These are phyloP conservation scores for Trichophyton equinum DNA, from an alignment of 2,329 filamentous ascomycete species.

Conservation along the genomic window DNA sequence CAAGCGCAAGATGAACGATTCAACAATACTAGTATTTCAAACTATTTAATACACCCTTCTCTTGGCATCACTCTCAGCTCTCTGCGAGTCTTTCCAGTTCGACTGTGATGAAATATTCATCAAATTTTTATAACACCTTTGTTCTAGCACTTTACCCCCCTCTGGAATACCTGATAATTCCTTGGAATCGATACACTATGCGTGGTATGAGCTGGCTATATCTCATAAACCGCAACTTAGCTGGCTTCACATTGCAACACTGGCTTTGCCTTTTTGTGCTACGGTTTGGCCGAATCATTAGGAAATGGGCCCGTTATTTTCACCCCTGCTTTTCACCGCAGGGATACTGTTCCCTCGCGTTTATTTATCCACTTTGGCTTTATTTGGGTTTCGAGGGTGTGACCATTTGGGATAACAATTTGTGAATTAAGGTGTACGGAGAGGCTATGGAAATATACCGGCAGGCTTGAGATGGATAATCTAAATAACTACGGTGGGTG, in stretches of 20 bases:
- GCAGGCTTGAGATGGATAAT: background rate
- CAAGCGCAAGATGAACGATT: background rate
- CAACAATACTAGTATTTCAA: background rate
- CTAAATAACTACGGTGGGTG: background rate
- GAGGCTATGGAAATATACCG: background rate
- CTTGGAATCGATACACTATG: no score
- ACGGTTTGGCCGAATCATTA: no score
- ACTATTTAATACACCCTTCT: background rate
- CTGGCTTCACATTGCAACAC: background rate
- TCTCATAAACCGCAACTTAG: background rate
- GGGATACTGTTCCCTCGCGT: no score
- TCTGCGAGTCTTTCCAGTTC: background rate
- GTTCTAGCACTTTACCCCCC: no score
- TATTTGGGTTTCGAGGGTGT: background rate
- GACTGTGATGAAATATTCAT: background rate
- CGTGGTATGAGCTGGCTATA: background rate
- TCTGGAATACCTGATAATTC: no score
- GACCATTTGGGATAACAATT: background rate
- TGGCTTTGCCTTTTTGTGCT: background rate
- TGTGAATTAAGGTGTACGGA: background rate
- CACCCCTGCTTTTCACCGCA: no score
- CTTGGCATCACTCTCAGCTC: background rate
- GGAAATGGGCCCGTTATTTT: background rate
- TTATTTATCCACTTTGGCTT: background rate
- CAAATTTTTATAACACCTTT: background rate